Conservation (phyloP, 139 green algal genomes). For the Coccomyxa sp. region DNA sequence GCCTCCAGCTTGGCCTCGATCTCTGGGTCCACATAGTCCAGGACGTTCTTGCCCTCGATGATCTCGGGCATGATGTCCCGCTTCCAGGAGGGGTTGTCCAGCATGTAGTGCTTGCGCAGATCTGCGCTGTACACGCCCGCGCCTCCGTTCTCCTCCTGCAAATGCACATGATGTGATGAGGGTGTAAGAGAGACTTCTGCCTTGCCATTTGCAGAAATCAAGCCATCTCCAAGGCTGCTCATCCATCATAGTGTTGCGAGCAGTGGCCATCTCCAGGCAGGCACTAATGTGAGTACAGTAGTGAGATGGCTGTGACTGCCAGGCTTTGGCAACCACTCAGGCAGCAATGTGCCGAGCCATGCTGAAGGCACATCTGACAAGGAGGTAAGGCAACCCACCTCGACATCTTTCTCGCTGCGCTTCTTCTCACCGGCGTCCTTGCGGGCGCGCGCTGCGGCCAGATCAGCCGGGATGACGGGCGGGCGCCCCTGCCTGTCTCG, state of each 20-base stretch:
- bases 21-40: conserved; percentile 97
- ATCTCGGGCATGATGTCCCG: conserved; percentile 98
- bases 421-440: conserved; percentile 34
- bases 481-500: conserved; percentile 57
- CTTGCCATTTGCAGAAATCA: no score
- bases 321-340: no score
- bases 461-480: conserved; percentile 76
- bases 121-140: conserved; percentile 93
- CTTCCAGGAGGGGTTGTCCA: conserved; percentile 81
- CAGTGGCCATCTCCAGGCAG: no score
- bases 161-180: no score
- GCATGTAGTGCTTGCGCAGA: conserved; percentile 81
- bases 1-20: conserved; percentile 92
- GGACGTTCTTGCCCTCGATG: conserved; percentile 93
- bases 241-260: no score
- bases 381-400: no score
- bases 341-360: no score
- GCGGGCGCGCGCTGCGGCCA: conserved; percentile 52
- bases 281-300: no score
- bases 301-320: no score
- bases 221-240: no score
- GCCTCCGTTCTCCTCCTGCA: conserved; percentile 88
- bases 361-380: no score
- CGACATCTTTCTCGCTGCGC: conserved; percentile 65
- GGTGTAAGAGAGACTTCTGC: no score